phyloP scores from a whole-genome alignment of 179 eudicot species.

The Camellia oleifera region DNA sequence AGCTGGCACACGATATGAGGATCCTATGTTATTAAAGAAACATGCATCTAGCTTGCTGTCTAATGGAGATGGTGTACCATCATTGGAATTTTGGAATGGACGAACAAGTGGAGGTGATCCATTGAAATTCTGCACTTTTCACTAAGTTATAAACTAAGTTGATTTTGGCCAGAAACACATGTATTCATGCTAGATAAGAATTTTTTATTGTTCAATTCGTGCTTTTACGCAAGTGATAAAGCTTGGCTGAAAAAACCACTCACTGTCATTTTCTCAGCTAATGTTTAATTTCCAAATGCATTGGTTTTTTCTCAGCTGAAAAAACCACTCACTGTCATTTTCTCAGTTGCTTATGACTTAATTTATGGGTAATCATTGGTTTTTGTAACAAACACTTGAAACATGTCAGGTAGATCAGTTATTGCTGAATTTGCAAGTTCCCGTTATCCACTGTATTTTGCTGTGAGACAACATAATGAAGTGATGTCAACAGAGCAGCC shows the following conservation, averaged over 20 bases:
- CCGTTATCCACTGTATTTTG: slow-evolving; percentile 63
- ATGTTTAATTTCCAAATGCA: neutral
- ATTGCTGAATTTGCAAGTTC: slow-evolving; percentile 47
- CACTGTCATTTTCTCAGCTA: neutral
- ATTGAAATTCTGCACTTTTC: slow-evolving; percentile 5
- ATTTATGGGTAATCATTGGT: neutral
- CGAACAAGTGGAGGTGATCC: slow-evolving; percentile 68
- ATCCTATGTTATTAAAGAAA: slow-evolving; percentile 51
- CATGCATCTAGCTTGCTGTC: slow-evolving; percentile 52
- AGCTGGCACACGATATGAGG: slow-evolving; percentile 69
- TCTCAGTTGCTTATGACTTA: neutral
- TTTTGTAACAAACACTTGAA: slow-evolving; percentile 5
- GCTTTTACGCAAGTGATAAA: neutral
- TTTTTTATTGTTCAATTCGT: neutral
- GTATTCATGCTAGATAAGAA: neutral
- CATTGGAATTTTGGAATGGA: slow-evolving; percentile 65
- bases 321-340: neutral
- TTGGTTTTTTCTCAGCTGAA: no score
- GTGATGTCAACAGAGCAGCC: slow-evolving; percentile 90
- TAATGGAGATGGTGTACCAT: slow-evolving; percentile 28
- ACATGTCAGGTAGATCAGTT: slow-evolving; percentile 46
- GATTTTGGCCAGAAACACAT: neutral
- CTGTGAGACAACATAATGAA: slow-evolving; percentile 52
- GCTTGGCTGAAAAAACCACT: neutral
- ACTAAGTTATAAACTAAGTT: neutral